Base-by-base conservation (phyloP, 176 grass and related monocot species). In the Zea luxurians region DNA sequence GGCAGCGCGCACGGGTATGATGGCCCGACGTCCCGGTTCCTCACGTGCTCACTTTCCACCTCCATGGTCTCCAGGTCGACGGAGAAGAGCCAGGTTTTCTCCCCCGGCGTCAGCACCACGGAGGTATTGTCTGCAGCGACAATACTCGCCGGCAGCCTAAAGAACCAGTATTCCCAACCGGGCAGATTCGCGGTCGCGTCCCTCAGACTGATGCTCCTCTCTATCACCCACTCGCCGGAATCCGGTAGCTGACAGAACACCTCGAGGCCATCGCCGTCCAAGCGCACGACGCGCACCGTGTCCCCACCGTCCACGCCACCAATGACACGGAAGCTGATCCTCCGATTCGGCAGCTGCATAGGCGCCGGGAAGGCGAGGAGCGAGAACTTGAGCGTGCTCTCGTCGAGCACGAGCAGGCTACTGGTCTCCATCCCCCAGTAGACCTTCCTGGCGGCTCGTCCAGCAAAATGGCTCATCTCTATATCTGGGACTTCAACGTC, bases 361-460 rank as follows among this genome's bases (percentile, higher is more conserved):
- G 21, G 27, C 8, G 6, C 10, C 4, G 46, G 45, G 15, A 78
- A 37, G 1, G 13, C 4, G 60, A 50, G 3, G 34, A 36, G 7
- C 13, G 61, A 65, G 61, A 78, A 78, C 44, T 35, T 13, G 45
- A 13, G 13, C 45, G 75, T 65, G 44, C 1, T 5, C 27, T 64
- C 59, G 61, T 78, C 46, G 16, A 65, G 61, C 0, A 78, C 45
- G 13, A 65, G 75, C 45, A 65, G 45, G 37, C 38, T 21, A 54
- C 54, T 40, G 17, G 4, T 27, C 38, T 59, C 72, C 17, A 9
- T 36, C 4, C 61, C 27, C 75, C 75, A 78, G 45, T 41, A 78
- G 75, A 65, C 48, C 61, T 10, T 64, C 61, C 45, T 61, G 34
- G 75, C 75, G 45, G 16, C 2, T 2, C 75, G 45, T 16, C 61